phyloP scores from a whole-genome alignment of 805 yeast genomes.

The Candida xiaguanensis region DNA sequence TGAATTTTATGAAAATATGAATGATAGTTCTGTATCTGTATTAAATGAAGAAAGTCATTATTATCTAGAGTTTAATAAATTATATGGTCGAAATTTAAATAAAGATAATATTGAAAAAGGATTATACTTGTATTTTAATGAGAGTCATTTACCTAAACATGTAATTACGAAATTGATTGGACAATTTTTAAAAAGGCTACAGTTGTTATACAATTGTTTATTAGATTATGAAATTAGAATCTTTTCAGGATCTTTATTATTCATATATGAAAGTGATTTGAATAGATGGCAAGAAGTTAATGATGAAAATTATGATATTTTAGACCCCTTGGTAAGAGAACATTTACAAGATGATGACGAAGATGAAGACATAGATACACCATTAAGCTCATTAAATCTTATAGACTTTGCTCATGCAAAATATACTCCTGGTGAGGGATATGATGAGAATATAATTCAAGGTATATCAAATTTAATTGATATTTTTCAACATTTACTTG shows the following conservation, averaged over 20 bases:
- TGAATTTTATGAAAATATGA: conserved; percentile 15
- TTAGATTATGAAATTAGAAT: conserved; percentile 60
- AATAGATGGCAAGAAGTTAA: conserved; percentile 44
- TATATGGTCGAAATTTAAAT: conserved; percentile 63
- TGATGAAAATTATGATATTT: conserved; percentile 36
- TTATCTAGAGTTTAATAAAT: conserved; percentile 57
- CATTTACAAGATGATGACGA: conserved; percentile 13
- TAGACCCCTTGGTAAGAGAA: conserved; percentile 25
- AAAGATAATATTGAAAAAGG: conserved; percentile 41
- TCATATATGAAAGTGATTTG: conserved; percentile 68
- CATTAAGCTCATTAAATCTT: conserved; percentile 57
- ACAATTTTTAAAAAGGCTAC: conserved; percentile 56
- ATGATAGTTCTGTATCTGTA: conserved; percentile 13
- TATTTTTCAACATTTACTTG: conserved; percentile 36
- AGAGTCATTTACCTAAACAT: conserved; percentile 20
- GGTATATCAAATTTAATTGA: conserved; percentile 66
- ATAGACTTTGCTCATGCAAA: conserved; percentile 92
- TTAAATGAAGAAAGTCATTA: conserved; percentile 21
- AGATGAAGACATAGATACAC: conserved; percentile 25
- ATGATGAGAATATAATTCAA: conserved; percentile 64
- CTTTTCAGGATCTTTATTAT: conserved; percentile 67
- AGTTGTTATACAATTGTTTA: conserved; percentile 62
- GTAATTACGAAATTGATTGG: conserved; percentile 30
- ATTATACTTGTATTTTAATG: conserved; percentile 43
- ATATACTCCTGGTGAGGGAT: conserved; percentile 57